Conservation (phyloP, 2,329 filamentous ascomycete species). For the Fusarium piperis region DNA sequence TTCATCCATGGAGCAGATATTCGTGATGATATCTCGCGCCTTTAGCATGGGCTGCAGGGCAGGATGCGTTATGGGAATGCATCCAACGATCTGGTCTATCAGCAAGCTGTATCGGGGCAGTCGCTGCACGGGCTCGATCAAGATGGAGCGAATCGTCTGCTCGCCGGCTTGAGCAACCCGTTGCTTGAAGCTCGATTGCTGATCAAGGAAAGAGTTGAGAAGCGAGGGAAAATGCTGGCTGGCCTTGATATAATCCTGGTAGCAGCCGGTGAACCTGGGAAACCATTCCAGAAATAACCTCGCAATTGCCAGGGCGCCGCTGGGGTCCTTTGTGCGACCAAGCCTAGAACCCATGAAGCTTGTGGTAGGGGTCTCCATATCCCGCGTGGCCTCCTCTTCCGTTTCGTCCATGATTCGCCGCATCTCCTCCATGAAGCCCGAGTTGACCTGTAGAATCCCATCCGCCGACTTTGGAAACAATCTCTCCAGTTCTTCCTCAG, state of each 20-base stretch:
- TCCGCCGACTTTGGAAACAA: slow-evolving; percentile 86
- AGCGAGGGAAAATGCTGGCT: slow-evolving; percentile 88
- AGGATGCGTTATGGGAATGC: slow-evolving; percentile 85
- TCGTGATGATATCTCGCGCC: slow-evolving; percentile 91
- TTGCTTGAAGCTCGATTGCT: slow-evolving; percentile 83
- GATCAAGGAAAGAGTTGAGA: slow-evolving; percentile 81
- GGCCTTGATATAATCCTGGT: slow-evolving; percentile 90
- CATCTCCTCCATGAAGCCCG: slow-evolving; percentile 80
- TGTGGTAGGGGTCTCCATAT: slow-evolving; percentile 71
- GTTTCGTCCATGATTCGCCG: slow-evolving; percentile 82
- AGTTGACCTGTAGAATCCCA: slow-evolving; percentile 83
- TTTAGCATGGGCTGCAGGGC: slow-evolving; percentile 85
- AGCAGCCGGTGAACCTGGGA: slow-evolving; percentile 88
- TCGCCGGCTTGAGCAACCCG: slow-evolving; percentile 86
- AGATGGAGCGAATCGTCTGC: slow-evolving; percentile 86
- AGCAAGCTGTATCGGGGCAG: slow-evolving; percentile 94
- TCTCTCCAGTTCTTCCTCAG: slow-evolving; percentile 75
- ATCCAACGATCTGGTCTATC: slow-evolving; percentile 93
- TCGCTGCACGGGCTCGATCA: slow-evolving; percentile 96
- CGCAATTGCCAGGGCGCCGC: slow-evolving; percentile 80
- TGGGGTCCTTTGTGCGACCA: slow-evolving; percentile 72
- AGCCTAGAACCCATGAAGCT: slow-evolving; percentile 54
- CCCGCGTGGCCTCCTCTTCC: slow-evolving; percentile 80
- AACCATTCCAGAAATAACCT: slow-evolving; percentile 91
- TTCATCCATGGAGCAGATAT: slow-evolving; percentile 93